phyloP scores from a whole-genome alignment of 805 yeast species.

The Metschnikowia arizonensis region DNA sequence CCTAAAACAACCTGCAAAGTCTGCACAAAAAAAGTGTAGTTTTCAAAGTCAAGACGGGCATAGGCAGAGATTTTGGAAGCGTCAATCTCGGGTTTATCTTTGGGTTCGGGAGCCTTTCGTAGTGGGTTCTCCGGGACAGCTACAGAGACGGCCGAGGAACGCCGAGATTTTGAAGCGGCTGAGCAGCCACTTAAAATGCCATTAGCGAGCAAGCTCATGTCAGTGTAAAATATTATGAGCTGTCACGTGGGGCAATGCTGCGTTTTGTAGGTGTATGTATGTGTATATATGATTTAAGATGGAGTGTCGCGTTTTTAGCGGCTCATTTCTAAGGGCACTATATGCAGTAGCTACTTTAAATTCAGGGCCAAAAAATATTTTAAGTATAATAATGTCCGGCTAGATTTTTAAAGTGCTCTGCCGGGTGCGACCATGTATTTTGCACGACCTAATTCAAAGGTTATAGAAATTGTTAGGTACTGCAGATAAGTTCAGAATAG shows the following conservation, averaged over 20 bases:
- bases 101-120: too few relatives aligned
- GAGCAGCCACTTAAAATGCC: constrained; percentile 4
- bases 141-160: not conserved
- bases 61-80: constrained; percentile 47
- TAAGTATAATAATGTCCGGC: too few relatives aligned
- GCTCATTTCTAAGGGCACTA: constrained; percentile 9
- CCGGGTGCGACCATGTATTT: too few relatives aligned
- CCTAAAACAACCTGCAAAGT: constrained; percentile 92
- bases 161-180: not conserved
- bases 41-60: constrained; percentile 84
- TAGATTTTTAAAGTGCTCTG: too few relatives aligned
- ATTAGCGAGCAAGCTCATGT: constrained; percentile 15
- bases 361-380: too few relatives aligned
- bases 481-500: too few relatives aligned
- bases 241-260: not conserved
- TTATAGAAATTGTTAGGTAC: too few relatives aligned
- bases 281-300: too few relatives aligned
- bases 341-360: constrained; percentile 1
- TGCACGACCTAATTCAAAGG: too few relatives aligned
- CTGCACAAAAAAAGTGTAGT: constrained; percentile 92
- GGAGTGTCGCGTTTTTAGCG: constrained; percentile 2
- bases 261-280: not conserved
- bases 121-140: not conserved
- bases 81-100: too few relatives aligned
- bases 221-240: not conserved